phyloP scores from a whole-genome alignment of 805 yeast species.

The Candida rishiriensis region DNA sequence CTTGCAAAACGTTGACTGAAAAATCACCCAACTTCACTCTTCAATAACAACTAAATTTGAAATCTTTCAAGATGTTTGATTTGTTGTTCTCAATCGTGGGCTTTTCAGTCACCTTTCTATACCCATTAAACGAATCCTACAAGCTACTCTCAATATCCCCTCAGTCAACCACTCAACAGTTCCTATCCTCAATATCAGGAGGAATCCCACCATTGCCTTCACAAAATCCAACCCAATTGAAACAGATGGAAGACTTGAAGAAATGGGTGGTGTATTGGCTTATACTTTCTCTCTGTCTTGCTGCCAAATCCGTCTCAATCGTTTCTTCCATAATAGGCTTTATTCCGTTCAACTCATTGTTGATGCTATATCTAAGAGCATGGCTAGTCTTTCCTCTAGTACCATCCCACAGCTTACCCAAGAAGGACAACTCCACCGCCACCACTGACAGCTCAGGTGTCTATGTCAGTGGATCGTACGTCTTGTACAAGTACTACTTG shows the following conservation, averaged over 20 bases:
- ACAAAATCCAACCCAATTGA: background rate
- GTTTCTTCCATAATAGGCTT: constrained; percentile 38
- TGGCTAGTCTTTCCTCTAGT: constrained; percentile 58
- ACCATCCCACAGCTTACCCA: constrained; percentile 2
- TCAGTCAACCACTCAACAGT: background rate
- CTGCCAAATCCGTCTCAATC: constrained; percentile 12
- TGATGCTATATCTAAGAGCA: constrained; percentile 42
- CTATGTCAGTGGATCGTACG: constrained; percentile 48
- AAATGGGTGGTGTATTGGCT: constrained; percentile 64
- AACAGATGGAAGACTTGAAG: background rate
- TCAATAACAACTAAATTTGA: no score
- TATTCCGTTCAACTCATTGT: constrained; percentile 52
- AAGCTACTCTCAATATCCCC: constrained; percentile 15
- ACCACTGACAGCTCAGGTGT: constrained; percentile 29
- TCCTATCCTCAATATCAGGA: background rate
- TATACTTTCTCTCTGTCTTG: constrained; percentile 38
- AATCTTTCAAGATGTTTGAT: constrained; percentile 23
- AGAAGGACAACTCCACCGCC: constrained; percentile 13
- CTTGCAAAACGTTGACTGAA: no score
- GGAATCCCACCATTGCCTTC: background rate
- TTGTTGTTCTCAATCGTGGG: constrained; percentile 29
- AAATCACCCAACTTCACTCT: no score
- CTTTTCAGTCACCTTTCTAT: constrained; percentile 36
- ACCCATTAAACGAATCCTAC: constrained; percentile 34
- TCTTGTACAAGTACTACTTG: constrained; percentile 40